Evolutionary conservation across 192 early-diverging fungal species (phyloP), one percentile per base, ranked within the genome.

Genomic region (Dissophora globulifera): DNA sequence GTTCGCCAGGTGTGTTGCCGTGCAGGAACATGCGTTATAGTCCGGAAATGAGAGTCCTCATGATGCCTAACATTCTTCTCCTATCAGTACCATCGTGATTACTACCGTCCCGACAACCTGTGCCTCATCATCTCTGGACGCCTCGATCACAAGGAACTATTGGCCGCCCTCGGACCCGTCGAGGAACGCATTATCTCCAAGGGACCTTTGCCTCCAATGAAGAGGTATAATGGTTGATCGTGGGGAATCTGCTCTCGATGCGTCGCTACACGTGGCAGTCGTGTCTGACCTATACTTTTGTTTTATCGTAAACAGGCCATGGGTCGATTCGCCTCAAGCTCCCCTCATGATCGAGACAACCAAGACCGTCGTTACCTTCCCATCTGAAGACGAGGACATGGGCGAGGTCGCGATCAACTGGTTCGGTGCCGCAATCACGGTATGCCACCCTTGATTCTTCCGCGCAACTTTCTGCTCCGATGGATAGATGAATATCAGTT

Each of bases 51-150:
- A n/a, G n/a, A n/a, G n/a, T n/a, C n/a, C n/a, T n/a, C n/a, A n/a
- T 45, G 17, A 45, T n/a, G 12, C 5, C 17, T 45, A 45, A 9
- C 43, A 12, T n/a, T 45, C 17, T n/a, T 45, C 16, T 4, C n/a
- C 43, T 25, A 35, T n/a, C 59, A 81, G 80, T 81, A 88, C 55
- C 87, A 88, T 50, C 53, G 70, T 38, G 79, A 81, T 12, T 88
- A 86, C 80, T 88, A 88, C 51, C 84, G 84, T 50, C 83, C 87
- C 16, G 87, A 88, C 55, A 88, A 86, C 40, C 71, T 88, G 25
- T 88, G 87, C 47, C 58, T 88, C 22, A 81, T 88, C 26, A 69
- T 88, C 33, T 87, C 84, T 16, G 87, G 87, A 29, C 79, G 81
- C 12, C 50, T 88, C 4, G 69, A 70, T 19, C 69, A 84, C 40